A percentile compares a stretch with the other conserved stretches of the same genome.
phyloP scores from a whole-genome alignment of 139 green algal species.

The Trebouxia sp. region DNA sequence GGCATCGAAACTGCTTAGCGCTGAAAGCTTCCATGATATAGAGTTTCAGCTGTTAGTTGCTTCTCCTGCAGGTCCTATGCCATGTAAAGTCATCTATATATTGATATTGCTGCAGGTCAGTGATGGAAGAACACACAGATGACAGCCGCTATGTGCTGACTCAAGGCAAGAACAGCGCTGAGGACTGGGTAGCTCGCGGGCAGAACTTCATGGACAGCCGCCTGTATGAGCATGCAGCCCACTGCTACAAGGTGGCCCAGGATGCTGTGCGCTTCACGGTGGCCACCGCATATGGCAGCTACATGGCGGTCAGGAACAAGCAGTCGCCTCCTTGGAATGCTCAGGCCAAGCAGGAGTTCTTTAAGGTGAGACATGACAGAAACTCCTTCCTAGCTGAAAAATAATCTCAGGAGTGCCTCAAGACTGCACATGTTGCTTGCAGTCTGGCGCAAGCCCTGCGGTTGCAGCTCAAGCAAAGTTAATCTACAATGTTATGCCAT shows the following conservation, averaged over 20 bases:
- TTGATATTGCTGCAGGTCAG: background rate
- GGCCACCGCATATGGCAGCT: slow-evolving; percentile 2
- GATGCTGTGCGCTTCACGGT: slow-evolving; percentile 10
- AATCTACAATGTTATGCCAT: too few species aligned
- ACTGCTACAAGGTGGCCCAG: slow-evolving; percentile 11
- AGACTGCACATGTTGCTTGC: too few species aligned
- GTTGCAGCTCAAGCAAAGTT: too few species aligned
- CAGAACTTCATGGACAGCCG: slow-evolving; percentile 18
- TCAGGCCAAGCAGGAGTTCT: background rate
- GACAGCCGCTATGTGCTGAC: slow-evolving; percentile 21
- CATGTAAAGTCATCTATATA: too few species aligned
- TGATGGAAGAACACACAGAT: slow-evolving; percentile 9
- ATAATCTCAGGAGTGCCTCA: too few species aligned
- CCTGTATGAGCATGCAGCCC: slow-evolving; percentile 15
- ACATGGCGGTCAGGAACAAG: background rate
- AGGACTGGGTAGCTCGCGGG: background rate
- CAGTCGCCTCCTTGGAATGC: background rate
- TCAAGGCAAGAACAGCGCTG: slow-evolving; percentile 15
- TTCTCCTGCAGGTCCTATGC: too few species aligned
- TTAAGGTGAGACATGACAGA: background rate
- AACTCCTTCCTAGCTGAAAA: too few species aligned
- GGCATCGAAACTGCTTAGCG: too few species aligned
- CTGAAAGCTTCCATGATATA: too few species aligned
- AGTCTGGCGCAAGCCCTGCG: too few species aligned
- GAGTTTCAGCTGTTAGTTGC: too few species aligned